Evolutionary conservation across 2,329 filamentous ascomycete genomes (phyloP).

Genomic region (Aspergillus fumigatiaffinis): DNA sequence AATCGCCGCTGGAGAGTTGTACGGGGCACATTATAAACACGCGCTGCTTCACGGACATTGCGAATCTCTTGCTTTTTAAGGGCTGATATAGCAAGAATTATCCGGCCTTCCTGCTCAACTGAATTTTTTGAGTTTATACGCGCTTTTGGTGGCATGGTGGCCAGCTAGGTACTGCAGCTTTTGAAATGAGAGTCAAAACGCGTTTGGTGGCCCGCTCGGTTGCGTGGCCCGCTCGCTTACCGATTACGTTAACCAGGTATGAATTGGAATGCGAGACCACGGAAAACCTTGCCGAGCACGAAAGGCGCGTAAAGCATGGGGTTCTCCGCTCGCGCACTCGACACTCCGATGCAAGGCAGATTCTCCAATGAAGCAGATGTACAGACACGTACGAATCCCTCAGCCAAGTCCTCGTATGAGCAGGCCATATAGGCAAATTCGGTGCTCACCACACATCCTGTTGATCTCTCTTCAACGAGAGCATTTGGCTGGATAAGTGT

Average conservation of each 20-base stretch:
- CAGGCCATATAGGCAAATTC: too few species aligned
- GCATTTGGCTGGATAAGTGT: too few species aligned
- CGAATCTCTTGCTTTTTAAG: background rate
- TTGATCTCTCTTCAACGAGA: too few species aligned
- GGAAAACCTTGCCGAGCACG: too few species aligned
- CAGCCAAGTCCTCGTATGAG: too few species aligned
- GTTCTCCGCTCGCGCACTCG: too few species aligned
- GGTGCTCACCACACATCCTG: too few species aligned
- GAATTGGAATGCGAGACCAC: too few species aligned
- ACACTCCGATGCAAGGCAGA: too few species aligned
- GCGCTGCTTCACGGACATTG: background rate
- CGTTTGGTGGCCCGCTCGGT: background rate
- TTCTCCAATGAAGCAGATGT: too few species aligned
- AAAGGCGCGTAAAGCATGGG: too few species aligned
- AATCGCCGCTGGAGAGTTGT: background rate
- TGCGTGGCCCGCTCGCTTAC: background rate
- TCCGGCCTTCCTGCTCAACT: background rate
- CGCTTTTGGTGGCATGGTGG: constrained; percentile 1
- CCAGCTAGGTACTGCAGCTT: background rate
- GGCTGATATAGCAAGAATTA: background rate
- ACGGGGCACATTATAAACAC: background rate
- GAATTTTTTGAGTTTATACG: background rate
- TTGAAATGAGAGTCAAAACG: background rate
- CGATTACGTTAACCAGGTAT: background rate
- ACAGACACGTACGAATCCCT: too few species aligned